Evolutionary conservation across 768 basidiomycete genomes (phyloP).

Genomic region (Tricholomella constricta): DNA sequence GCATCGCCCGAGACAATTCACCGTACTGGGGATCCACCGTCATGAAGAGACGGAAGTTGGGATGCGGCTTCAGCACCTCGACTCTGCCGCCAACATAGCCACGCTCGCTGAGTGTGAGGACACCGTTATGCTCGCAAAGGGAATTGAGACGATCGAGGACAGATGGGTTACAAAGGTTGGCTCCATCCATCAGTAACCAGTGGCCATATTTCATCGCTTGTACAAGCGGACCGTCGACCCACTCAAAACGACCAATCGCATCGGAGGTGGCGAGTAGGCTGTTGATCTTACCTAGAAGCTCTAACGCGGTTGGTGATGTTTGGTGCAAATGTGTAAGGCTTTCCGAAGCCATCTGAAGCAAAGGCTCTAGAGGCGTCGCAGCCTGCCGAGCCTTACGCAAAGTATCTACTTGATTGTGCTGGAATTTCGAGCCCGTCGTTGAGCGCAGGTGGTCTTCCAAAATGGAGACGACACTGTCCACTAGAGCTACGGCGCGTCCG

Average conservation of each 20-base stretch:
- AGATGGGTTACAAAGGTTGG: constrained; percentile 93
- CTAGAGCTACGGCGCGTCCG: constrained; percentile 38
- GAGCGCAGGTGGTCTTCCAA: constrained; percentile 42
- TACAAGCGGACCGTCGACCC: constrained; percentile 93
- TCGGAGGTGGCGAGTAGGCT: constrained; percentile 24
- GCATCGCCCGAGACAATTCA: constrained; percentile 96
- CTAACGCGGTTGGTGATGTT: constrained; percentile 4
- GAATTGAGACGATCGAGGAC: constrained; percentile 97
- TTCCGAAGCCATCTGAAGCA: constrained; percentile 15
- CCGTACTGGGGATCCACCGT: constrained; percentile 88
- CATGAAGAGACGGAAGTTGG: constrained; percentile 93
- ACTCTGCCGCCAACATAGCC: constrained; percentile 80
- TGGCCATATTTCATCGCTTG: constrained; percentile 82
- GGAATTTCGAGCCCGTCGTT: constrained; percentile 27
- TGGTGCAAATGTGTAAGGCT: constrained; percentile 15
- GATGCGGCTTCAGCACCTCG: constrained; percentile 78
- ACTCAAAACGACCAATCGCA: constrained; percentile 71
- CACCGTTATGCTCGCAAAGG: constrained; percentile 86
- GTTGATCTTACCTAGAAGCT: constrained; percentile 23
- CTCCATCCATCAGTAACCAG: constrained; percentile 90
- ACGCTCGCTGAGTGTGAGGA: constrained; percentile 84
- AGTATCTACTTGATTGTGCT: constrained; percentile 18
- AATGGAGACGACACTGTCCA: constrained; percentile 42
- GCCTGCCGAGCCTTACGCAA: constrained; percentile 22
- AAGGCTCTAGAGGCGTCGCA: constrained; percentile 5